Percentiles rank a stretch among this genome's conserved stretches.
phyloP scores from a whole-genome alignment of 2,329 filamentous ascomycete genomes.

The Dactylellina parvicollis region DNA sequence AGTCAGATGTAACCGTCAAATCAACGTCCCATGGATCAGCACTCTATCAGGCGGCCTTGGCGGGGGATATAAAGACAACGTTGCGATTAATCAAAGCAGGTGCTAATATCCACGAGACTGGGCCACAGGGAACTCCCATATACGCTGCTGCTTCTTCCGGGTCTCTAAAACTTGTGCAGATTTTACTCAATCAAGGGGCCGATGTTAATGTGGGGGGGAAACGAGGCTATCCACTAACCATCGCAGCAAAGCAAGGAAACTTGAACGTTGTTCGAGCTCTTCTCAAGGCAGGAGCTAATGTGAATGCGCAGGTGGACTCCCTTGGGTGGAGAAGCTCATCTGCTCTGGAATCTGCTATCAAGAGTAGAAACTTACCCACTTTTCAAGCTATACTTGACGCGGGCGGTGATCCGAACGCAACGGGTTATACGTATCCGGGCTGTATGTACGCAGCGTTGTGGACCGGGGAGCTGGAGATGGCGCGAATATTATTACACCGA shows the following conservation, averaged over 20 bases:
- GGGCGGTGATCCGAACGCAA: slow-evolving; percentile 15
- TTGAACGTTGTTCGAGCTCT: slow-evolving; percentile 20
- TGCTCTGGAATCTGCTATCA: slow-evolving; percentile 27
- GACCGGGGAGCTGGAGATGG: slow-evolving; percentile 32
- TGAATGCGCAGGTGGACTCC: slow-evolving; percentile 1
- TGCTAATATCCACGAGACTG: slow-evolving; percentile 18
- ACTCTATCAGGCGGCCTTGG: slow-evolving; percentile 31
- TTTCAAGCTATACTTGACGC: slow-evolving; percentile 31
- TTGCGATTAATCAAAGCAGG: slow-evolving; percentile 1
- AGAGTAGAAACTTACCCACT: slow-evolving; percentile 9
- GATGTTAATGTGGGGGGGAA: slow-evolving; percentile 26
- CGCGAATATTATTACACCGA: slow-evolving; percentile 13
- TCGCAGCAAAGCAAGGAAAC: slow-evolving; percentile 19
- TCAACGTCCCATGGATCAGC: slow-evolving; percentile 9
- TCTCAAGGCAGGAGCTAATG: slow-evolving; percentile 14
- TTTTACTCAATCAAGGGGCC: slow-evolving; percentile 21
- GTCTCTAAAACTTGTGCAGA: slow-evolving; percentile 18
- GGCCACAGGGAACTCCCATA: slow-evolving; percentile 9
- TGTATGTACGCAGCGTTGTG: slow-evolving; percentile 10
- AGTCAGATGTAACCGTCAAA: slow-evolving; percentile 7
- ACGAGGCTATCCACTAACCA: slow-evolving; percentile 10
- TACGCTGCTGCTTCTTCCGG: slow-evolving; percentile 17
- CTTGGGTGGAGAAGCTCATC: neutral
- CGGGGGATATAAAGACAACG: slow-evolving; percentile 15
- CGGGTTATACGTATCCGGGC: too few relatives aligned